Evolutionary conservation across 768 basidiomycete genomes (phyloP), one percentile per base, ranked within the genome.

Genomic region (Myochromella boudieri): DNA sequence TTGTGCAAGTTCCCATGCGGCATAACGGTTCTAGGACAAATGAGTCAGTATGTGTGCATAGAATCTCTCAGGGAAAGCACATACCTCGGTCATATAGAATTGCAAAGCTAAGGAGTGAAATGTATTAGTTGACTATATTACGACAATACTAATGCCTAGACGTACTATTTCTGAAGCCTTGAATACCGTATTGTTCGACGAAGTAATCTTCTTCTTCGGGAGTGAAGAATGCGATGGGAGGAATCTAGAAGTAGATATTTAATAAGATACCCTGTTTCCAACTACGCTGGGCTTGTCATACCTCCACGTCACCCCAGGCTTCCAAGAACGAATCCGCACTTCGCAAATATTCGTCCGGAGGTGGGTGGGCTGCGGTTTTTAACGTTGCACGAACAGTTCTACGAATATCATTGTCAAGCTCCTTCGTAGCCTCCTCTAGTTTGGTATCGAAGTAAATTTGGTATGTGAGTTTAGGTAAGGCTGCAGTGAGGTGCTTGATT

Each of bases 181-280:
- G 81, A 8, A 67, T 65, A 31, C 58, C 57, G 52, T 78, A 88
- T 51, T 82, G 78, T 41, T 85, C 74, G 0, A 87, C 75, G 48
- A 86, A 78, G 56, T 87, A 88, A 54, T 84, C 77, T 55, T 89
- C 87, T 60, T 89, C 83, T 8, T 76, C 74, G 0, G 56, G 33
- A 0, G 75, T 72, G 34, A 88, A 75, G 63, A 82, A 88, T 0
- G 80, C 76, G 38, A 85, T 72, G 0, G 77, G 73, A 1, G 80
- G 76, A 27, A 87, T 80, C 81, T 85, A 20, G 5, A 26, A n/a
- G 18, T n/a, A 21, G 20, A 56, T 28, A 55, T 43, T 9, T 17
- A 20, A 15, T 10, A 11, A 17, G 33, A 3, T 17, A 8, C 11
- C 11, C 15, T 3, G 8, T 29, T 31, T 18, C 17, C 24, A 20